Base-by-base conservation (phyloP, 169 alveolate genomes). In the Eimeria falciformis region DNA sequence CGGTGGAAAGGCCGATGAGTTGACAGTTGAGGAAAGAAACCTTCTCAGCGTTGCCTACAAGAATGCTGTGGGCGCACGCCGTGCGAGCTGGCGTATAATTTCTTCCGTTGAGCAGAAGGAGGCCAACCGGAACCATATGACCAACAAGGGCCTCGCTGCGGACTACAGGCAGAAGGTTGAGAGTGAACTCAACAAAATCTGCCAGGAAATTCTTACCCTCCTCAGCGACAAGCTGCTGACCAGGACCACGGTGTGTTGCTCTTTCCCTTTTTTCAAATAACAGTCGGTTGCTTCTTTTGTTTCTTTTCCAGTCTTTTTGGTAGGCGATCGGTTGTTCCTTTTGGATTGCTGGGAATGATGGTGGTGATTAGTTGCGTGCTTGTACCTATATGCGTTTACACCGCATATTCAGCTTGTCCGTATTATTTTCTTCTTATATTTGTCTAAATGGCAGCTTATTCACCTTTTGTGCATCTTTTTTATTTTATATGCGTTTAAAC, bases 1-100 rank as follows among this genome's bases (percentile, higher is more conserved):
- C 1, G 92, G 92, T 37, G 81, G 62, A 3, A 81, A 79, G 90
- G 55, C 88, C 79, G 77, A 90, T 25, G 90, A 91, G 66, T 83
- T 95, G 85, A 47, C 95, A 5, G 94, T 92, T 9, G 95, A 95
- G 87, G 96, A 95, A 85, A 58, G 96, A 23, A 95, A 86, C 82
- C 85, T 95, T 53, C 96, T 98, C n/a, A 98, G 99, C 37, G 99
- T 99, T 81, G 99, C 99, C 23, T 99, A 98, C 97, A 99, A 99
- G 95, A 98, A 99, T 94, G 98, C 99, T 37, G 99, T 99, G 85
- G 99, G 99, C 21, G 98, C 99, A 21, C 97, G 99, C 93, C 95
- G 99, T 78, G 98, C 99, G 40, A 99, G 99, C 23, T 97, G 99
- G 99, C 96, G 99, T 92, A 98, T 98, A 27, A 88, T 99, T 73